Conservation (phyloP, 108 stramenopile species). For the Craspedostauros australis region DNA sequence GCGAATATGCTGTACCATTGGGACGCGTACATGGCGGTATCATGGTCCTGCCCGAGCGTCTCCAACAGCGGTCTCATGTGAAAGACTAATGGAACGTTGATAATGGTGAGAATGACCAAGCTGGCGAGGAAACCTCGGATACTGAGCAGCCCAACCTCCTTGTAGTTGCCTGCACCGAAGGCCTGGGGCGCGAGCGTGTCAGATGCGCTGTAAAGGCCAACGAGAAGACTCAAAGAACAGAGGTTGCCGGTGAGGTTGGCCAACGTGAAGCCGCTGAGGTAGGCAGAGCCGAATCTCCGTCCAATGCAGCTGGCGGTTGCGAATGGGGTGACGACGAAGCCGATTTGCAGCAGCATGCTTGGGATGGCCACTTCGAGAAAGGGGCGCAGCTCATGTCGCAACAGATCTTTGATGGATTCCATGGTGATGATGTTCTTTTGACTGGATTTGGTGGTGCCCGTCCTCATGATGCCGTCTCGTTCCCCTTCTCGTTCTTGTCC, state of each 20-base stretch:
- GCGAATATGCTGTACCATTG: constrained; percentile 38
- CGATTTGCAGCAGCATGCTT: constrained; percentile 14
- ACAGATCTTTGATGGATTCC: no score
- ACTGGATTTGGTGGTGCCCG: no score
- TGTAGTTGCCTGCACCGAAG: constrained; percentile 21
- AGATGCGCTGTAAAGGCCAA: constrained; percentile 27
- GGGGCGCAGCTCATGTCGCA: no score
- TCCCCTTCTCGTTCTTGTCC: no score
- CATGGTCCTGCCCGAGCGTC: constrained; percentile 23
- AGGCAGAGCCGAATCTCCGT: constrained; percentile 15
- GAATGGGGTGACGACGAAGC: constrained; percentile 13
- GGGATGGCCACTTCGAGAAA: constrained; percentile 35
- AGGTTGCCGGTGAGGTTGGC: constrained; percentile 41
- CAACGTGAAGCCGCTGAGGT: constrained; percentile 31
- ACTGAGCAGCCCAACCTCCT: constrained; percentile 25
- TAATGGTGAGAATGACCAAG: constrained; percentile 9
- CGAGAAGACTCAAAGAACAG: constrained; percentile 20
- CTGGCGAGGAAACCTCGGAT: constrained; percentile 20
- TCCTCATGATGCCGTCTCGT: no score
- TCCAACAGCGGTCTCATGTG: constrained; percentile 17
- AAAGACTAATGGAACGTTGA: constrained; percentile 20
- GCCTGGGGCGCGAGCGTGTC: constrained; percentile 38
- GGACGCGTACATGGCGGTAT: constrained; percentile 13
- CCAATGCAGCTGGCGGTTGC: constrained; percentile 34
- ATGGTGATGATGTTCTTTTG: no score